Percentiles rank a stretch among this genome's conserved stretches.
phyloP scores from a whole-genome alignment of 106 monocot species.

The Allium fistulosum region DNA sequence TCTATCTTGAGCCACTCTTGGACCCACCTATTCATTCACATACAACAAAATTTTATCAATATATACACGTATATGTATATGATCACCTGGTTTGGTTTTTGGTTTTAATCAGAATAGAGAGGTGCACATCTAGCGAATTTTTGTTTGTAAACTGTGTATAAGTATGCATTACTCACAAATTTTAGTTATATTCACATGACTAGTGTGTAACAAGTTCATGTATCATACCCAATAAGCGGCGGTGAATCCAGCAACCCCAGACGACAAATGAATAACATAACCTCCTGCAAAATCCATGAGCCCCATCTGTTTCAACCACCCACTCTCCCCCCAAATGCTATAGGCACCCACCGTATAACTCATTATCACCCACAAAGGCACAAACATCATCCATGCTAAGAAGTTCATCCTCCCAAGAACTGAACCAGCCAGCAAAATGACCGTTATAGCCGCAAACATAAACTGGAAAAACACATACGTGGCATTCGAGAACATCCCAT shows the following conservation, averaged over 20 bases:
- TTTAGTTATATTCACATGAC: no score
- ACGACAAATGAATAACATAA: constrained; percentile 16
- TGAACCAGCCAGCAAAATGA: constrained; percentile 10
- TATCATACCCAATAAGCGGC: constrained; percentile 16
- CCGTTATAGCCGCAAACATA: constrained; percentile 14
- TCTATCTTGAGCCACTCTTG: constrained; percentile 9
- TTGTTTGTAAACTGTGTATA: no score
- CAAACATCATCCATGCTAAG: constrained; percentile 12
- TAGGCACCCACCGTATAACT: constrained; percentile 10
- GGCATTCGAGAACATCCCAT: constrained; percentile 2
- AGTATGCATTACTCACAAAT: no score
- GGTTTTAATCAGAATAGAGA: no score
- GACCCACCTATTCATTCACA: constrained; percentile 10
- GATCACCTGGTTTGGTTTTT: no score
- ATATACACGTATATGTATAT: no score
- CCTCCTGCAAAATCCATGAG: constrained; percentile 18
- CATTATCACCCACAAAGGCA: constrained; percentile 6
- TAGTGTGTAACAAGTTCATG: no score
- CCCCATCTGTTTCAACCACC: constrained; percentile 7
- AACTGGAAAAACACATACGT: constrained; percentile 21
- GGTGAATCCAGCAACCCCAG: constrained; percentile 19
- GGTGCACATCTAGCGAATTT: no score
- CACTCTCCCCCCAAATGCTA: constrained; percentile 7
- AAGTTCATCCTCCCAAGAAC: constrained; percentile 21
- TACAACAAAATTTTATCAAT: no score